These are phyloP conservation scores for Agastache rugosa DNA, from an alignment of 257 asterid genomes.

Conservation along the genomic window DNA sequence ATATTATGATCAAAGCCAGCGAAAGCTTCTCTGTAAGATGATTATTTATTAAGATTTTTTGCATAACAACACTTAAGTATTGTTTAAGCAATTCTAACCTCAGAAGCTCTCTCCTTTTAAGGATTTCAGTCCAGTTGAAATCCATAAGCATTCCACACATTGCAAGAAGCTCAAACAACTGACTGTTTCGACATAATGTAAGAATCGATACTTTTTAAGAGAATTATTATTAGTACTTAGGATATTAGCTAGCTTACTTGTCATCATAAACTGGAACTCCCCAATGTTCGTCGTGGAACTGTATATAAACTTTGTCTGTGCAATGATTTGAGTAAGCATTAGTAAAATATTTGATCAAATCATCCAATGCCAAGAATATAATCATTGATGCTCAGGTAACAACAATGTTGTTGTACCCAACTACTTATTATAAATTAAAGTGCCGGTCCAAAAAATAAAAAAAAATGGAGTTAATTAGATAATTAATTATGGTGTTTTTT, in stretches of 20 bases:
- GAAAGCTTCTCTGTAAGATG: slow-evolving; percentile 62
- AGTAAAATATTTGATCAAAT: not conserved
- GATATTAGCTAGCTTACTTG: slow-evolving; percentile 52
- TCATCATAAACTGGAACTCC: slow-evolving; percentile 98
- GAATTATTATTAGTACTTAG: not conserved
- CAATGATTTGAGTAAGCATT: not conserved
- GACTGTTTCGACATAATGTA: slow-evolving; percentile 45
- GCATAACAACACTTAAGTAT: not conserved
- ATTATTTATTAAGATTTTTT: not conserved
- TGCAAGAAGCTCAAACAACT: slow-evolving; percentile 87
- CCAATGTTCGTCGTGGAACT: slow-evolving; percentile 97
- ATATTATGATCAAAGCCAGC: slow-evolving; percentile 67
- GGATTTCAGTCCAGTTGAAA: slow-evolving; percentile 91
- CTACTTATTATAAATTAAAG: slow-evolving; percentile 8
- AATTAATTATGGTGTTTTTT: slow-evolving; percentile 3
- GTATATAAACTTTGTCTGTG: slow-evolving; percentile 77
- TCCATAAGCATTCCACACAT: slow-evolving; percentile 97
- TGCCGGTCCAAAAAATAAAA: not conserved
- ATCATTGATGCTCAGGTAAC: slow-evolving; percentile 28
- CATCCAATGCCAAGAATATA: slow-evolving; percentile 3
- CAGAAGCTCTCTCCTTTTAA: slow-evolving; percentile 68
- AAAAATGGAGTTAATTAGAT: slow-evolving; percentile 31
- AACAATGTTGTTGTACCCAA: slow-evolving; percentile 39
- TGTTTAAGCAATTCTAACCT: slow-evolving; percentile 44
- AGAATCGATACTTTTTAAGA: not conserved